Evolutionary conservation across 2,329 filamentous ascomycete genomes (phyloP).

Genomic region (Aureobasidium sp.): DNA sequence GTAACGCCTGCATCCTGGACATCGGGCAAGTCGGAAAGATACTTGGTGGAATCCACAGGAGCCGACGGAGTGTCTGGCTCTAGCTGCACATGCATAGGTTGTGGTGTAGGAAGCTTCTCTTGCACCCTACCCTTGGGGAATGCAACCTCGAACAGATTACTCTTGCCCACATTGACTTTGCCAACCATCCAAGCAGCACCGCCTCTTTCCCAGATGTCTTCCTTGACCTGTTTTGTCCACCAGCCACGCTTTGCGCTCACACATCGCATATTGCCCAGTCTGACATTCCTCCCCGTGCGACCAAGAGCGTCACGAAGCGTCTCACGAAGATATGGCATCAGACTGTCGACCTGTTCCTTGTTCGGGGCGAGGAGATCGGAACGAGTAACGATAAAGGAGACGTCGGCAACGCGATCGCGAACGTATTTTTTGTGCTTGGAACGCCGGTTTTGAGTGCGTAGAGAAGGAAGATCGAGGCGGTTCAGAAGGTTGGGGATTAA

Average conservation of each 20-base stretch:
- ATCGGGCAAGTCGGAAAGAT: neutral
- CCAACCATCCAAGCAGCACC: slow-evolving; percentile 93
- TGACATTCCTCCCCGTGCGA: slow-evolving; percentile 55
- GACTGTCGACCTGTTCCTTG: slow-evolving; percentile 71
- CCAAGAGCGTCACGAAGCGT: slow-evolving; percentile 72
- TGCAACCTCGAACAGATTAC: slow-evolving; percentile 76
- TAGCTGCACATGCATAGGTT: neutral
- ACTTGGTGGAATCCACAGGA: neutral
- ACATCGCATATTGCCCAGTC: slow-evolving; percentile 79
- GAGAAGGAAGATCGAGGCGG: slow-evolving; percentile 60
- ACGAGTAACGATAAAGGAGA: slow-evolving; percentile 86
- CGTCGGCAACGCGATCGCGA: slow-evolving; percentile 60
- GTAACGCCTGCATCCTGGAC: neutral
- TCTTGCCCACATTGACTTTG: slow-evolving; percentile 98
- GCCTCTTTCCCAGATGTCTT: slow-evolving; percentile 74
- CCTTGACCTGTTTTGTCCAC: slow-evolving; percentile 84
- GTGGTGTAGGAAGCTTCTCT: slow-evolving; percentile 17
- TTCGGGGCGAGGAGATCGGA: slow-evolving; percentile 77
- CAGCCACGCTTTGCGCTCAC: slow-evolving; percentile 80
- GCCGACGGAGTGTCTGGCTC: neutral
- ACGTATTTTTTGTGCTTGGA: slow-evolving; percentile 59
- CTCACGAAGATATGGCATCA: slow-evolving; percentile 78
- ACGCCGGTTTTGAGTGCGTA: slow-evolving; percentile 74
- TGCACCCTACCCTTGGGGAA: slow-evolving; percentile 61
- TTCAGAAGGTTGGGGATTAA: slow-evolving; percentile 68